Evolutionary conservation across 2,329 filamentous ascomycete genomes (phyloP).

Genomic region (Tricladium varicosporioides): DNA sequence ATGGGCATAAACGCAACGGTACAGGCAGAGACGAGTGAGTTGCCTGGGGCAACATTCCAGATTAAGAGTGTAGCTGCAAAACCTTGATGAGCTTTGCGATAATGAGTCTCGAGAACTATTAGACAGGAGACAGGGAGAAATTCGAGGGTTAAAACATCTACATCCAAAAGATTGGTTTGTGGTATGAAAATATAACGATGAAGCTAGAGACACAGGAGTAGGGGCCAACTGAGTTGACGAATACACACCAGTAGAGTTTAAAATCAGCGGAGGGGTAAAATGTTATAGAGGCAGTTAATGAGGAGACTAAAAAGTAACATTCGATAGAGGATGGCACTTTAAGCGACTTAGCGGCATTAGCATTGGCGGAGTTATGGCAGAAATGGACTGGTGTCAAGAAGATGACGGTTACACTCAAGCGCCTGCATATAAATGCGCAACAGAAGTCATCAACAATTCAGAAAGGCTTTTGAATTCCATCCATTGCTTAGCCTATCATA

Average conservation of each 20-base stretch:
- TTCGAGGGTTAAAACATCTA: too few species aligned
- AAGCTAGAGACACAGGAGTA: not conserved
- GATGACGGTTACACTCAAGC: too few species aligned
- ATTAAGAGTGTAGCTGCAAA: conserved; percentile 68
- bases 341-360: conserved; percentile 31
- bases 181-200: not conserved
- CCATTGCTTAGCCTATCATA: not conserved
- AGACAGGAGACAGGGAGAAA: too few species aligned
- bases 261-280: not conserved
- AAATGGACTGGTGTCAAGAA: not conserved
- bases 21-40: conserved; percentile 82
- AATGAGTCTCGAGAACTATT: not conserved
- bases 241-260: too few species aligned
- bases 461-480: not conserved
- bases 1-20: conserved; percentile 90
- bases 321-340: not conserved
- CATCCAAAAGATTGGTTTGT: too few species aligned
- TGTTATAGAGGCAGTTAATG: not conserved
- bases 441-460: not conserved
- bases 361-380: conserved; percentile 16
- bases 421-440: not conserved
- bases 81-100: not conserved
- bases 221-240: not conserved
- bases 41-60: conserved; percentile 90
- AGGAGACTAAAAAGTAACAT: not conserved